A percentile compares a stretch with the other conserved stretches of the same genome.
These are phyloP conservation scores for Fusarium equiseti DNA, from an alignment of 2,329 filamentous ascomycete species.

Conservation along the genomic window DNA sequence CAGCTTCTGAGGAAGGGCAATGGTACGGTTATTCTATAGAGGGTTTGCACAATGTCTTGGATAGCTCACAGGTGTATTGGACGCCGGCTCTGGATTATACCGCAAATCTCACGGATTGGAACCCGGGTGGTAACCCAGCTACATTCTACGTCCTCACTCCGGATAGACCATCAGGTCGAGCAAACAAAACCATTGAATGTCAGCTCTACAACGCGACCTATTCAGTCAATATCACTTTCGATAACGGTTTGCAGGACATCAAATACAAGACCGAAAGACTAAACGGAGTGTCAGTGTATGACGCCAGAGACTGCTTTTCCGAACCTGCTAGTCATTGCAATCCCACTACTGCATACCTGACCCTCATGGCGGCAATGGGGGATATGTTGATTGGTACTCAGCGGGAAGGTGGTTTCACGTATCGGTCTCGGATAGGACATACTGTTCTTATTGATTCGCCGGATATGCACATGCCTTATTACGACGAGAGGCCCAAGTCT, in stretches of 20 bases:
- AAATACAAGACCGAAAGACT: background rate
- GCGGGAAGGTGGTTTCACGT: no score
- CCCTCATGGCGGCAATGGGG: slow-evolving; percentile 2
- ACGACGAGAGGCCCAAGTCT: rapidly evolving
- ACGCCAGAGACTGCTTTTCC: rapidly evolving
- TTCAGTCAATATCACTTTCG: background rate
- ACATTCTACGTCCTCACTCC: slow-evolving; percentile 3
- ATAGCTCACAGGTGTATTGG: background rate
- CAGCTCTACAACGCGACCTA: slow-evolving; percentile 14
- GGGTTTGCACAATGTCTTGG: background rate
- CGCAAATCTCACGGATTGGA: no score
- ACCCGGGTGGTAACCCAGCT: background rate
- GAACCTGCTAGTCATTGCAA: rapidly evolving
- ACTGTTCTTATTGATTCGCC: no score
- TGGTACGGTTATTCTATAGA: background rate
- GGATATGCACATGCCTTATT: no score
- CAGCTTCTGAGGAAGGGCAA: no score
- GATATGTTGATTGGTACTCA: no score
- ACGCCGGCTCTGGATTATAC: background rate
- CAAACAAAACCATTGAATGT: background rate
- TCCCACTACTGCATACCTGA: background rate
- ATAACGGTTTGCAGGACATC: slow-evolving; percentile 1
- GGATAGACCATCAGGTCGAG: rapidly evolving
- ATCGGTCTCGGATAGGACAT: no score
- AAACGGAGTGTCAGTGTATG: rapidly evolving